Evolutionary conservation across 208 protist species (phyloP).

Genomic region (Crithidia acanthocephali): DNA sequence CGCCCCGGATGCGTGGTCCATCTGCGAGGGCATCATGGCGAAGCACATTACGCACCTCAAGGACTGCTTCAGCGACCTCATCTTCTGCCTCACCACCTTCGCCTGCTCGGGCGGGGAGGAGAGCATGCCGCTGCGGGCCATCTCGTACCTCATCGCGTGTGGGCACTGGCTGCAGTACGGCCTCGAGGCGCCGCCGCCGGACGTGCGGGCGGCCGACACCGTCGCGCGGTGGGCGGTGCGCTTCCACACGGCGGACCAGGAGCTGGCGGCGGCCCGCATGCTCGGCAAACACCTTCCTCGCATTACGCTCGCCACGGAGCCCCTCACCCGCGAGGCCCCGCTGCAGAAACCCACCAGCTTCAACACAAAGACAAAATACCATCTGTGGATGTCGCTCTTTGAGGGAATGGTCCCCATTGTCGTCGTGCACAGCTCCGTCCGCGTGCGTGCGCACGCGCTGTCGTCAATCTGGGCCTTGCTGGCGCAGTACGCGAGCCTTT

Average conservation of each 20-base stretch:
- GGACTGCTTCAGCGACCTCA: constrained; percentile 85
- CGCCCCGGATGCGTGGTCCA: constrained; percentile 64
- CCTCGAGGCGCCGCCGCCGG: constrained; percentile 62
- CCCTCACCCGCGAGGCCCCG: constrained; percentile 41
- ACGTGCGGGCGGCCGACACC: constrained; percentile 45
- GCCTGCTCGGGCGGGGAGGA: constrained; percentile 58
- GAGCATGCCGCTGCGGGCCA: constrained; percentile 59
- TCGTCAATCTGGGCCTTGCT: constrained; percentile 68
- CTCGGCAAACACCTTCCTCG: constrained; percentile 39
- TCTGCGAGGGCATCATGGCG: constrained; percentile 63
- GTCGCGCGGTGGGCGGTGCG: constrained; percentile 63
- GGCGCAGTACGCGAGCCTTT: constrained; percentile 54
- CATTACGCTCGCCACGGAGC: constrained; percentile 53
- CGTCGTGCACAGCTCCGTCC: constrained; percentile 67
- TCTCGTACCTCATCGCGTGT: constrained; percentile 77
- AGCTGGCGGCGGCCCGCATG: constrained; percentile 37
- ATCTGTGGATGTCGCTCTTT: constrained; percentile 85
- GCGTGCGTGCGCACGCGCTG: constrained; percentile 73
- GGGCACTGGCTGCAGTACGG: constrained; percentile 88
- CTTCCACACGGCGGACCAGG: constrained; percentile 53
- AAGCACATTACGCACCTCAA: constrained; percentile 66
- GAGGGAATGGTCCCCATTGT: constrained; percentile 81
- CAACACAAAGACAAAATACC: constrained; percentile 65
- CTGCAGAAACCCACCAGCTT: constrained; percentile 60
- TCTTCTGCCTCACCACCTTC: constrained; percentile 89